Base-by-base conservation (phyloP, 345 rosid genomes). In the Populus ilicifolia region DNA sequence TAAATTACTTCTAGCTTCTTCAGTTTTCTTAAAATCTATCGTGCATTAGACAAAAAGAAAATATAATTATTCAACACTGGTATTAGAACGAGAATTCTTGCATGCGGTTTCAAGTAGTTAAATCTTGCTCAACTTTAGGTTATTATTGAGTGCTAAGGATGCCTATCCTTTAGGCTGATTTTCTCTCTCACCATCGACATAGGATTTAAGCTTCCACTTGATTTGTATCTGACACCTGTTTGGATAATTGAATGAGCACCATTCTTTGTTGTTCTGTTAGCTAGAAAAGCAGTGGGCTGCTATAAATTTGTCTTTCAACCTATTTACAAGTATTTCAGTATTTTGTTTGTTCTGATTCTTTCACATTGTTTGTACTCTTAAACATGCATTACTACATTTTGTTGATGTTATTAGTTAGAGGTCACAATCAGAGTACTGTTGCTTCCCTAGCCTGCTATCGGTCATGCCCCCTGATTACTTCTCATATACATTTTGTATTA, bases 71-170 rank as follows among this genome's bases (percentile, higher is more conserved):
- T 43, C 46, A 43, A 43, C 52, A 46, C 18, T 46, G 52, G 20
- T 46, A 3, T n/a, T 10, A 27, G 6, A 63, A 63, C 2, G 76
- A 14, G 67, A 33, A 29, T 43, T 38, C 27, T 16, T 63, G 77
- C 29, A 64, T 20, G 41, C 70, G 18, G 10, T 74, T 29, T 20
- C 27, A 9, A 62, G 69, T 35, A 46, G 41, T 33, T 7, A 21
- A 29, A 46, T 18, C 20, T 27, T 65, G 56, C 23, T 59, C 20
- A 52, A 36, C 35, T 16, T 18, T 23, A 17, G 18, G 5, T 8
- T 29, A 70, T 54, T 71, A 71, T 71, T 71, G 75, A 71, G 44
- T 71, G n/a, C 6, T 52, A 52, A 16, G 54, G 72, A 69, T 69
- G 9, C 12, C 20, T 50, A 33, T 52, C 18, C 52, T 46, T 48